A percentile compares a stretch with the other conserved stretches of the same genome.
Evolutionary conservation across 2,329 filamentous ascomycete genomes (phyloP).

Genomic region (Aspergillus sp.): DNA sequence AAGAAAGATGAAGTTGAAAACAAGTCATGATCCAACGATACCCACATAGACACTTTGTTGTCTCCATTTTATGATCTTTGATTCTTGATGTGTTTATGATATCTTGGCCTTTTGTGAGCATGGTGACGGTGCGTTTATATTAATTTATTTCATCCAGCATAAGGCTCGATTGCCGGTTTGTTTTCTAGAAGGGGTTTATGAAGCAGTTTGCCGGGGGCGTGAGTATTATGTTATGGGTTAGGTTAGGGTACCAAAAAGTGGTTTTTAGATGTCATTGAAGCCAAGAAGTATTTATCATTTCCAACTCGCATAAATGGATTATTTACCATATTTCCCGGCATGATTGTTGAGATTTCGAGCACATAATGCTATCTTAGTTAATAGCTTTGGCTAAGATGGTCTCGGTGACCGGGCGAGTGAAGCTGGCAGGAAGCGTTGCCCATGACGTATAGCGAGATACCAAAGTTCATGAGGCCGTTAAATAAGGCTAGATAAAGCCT

Average conservation of each 20-base stretch:
- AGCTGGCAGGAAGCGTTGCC: background rate
- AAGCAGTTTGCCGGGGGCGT: background rate
- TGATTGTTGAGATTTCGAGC: background rate
- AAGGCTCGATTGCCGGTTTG: background rate
- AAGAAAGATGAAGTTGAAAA: slow-evolving; percentile 18
- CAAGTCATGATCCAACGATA: slow-evolving; percentile 26
- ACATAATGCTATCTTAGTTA: background rate
- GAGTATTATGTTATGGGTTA: slow-evolving; percentile 2
- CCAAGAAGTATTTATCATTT: background rate
- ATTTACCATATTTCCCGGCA: background rate
- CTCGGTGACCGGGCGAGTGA: background rate
- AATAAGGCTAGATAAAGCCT: background rate
- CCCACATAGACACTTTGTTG: slow-evolving; percentile 13
- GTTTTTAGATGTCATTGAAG: background rate
- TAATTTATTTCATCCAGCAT: slow-evolving; percentile 11
- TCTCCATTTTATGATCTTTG: slow-evolving; percentile 21
- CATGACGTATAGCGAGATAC: background rate
- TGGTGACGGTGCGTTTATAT: slow-evolving; percentile 5
- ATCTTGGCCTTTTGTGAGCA: slow-evolving; percentile 11
- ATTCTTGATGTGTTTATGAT: slow-evolving; percentile 25
- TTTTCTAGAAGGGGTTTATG: background rate
- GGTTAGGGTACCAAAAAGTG: background rate
- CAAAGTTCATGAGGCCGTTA: background rate
- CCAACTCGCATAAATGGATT: background rate
- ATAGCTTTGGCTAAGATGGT: background rate